Conservation (phyloP, 2,329 filamentous ascomycete species). For the Venturia asperata region DNA sequence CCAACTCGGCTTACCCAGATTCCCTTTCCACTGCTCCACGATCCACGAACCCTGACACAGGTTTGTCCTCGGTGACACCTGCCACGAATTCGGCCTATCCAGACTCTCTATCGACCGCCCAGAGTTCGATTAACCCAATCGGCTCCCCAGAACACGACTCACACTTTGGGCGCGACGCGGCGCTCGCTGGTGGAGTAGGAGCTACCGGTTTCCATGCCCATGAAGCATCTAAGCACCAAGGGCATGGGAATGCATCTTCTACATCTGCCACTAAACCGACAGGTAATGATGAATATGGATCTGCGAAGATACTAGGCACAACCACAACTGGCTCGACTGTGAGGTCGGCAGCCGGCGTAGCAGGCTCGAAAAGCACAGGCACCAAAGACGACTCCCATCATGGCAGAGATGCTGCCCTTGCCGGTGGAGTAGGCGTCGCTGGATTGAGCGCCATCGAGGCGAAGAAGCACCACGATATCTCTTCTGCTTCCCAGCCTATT, state of each 20-base stretch:
- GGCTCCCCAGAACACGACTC: slow-evolving; percentile 9
- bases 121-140: slow-evolving; percentile 4
- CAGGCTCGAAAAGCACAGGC: not conserved
- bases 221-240: slow-evolving; percentile 8
- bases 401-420: slow-evolving; percentile 4
- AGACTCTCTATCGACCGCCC: not conserved
- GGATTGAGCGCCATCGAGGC: slow-evolving; percentile 7
- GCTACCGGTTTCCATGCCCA: not conserved
- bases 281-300: not conserved
- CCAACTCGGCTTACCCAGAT: not conserved
- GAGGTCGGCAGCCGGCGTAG: not conserved
- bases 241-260: not conserved
- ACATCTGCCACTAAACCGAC: not conserved
- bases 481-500: not conserved
- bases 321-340: slow-evolving; percentile 8
- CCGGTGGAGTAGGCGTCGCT: not conserved
- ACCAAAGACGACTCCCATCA: not conserved
- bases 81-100: not conserved
- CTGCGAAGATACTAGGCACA: slow-evolving; percentile 12
- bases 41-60: not conserved
- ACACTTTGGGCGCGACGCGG: slow-evolving; percentile 15
- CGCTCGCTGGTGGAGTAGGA: slow-evolving; percentile 6
- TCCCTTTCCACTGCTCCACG: not conserved
- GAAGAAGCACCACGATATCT: slow-evolving; percentile 10
- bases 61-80: not conserved